Evolutionary conservation across 1,284 basidiomycete genomes (phyloP), one percentile per base, ranked within the genome.

Genomic region (Phenoliferia sp.): DNA sequence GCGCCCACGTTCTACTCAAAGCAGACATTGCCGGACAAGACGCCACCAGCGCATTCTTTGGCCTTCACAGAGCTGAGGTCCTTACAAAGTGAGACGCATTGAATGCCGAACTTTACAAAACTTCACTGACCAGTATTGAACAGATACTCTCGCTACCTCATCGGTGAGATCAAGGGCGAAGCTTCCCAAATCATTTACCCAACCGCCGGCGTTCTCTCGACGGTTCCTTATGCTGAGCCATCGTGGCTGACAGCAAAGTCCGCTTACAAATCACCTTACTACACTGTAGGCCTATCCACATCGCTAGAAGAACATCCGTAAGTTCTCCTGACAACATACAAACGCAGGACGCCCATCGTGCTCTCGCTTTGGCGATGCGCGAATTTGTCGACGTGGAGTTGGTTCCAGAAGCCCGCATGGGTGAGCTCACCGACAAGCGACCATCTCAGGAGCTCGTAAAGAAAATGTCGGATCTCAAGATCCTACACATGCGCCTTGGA

Each of bases 181-280:
- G 79, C 84, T 76, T 78, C 78, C 5, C 80, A 83, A 67, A 81
- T 86, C 67, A 85, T 89, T 65, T 80, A 84, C 22, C 83, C 81
- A 12, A 77, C 83, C 33, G 76, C 82, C 0, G 90, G 90, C 28
- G 67, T 63, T 0, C 69, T 70, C 44, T 74, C 85, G 75, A 80
- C 83, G 70, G 88, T 93, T 0, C 92, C 91, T 1, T 92, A 92
- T 76, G 90, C 85, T 19, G 92, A 94, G 76, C 89, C 90, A 17
- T 86, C 87, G 2, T 94, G 90, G 90, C 85, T 96, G 48, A 82
- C 81, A 22, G 80, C 48, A 5, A 52, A 81, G 22, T 80, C 85
- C 6, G 90, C 89, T 0, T 94, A 88, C 81, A 83, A 85, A 75
- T 89, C 84, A 68, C 90, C 93, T 0, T 97, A 94, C 79, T 95